Evolutionary conservation across 1,139 yeast species (phyloP), one percentile per base, ranked within the genome.

Genomic region (Zhuliangozyma blackwelliae): DNA sequence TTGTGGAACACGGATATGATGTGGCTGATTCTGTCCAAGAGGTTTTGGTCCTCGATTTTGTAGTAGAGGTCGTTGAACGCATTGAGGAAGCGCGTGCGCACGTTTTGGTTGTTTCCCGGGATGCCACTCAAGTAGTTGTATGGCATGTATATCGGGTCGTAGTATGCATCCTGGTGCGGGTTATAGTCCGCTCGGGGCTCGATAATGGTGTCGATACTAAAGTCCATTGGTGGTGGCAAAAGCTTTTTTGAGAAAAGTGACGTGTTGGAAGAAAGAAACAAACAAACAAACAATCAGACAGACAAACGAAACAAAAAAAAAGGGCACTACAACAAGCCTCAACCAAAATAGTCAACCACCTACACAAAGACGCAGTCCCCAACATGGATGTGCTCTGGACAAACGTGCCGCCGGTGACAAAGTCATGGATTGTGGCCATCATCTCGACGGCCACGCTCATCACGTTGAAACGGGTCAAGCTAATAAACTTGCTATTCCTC

Each of bases 61-160:
- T 57, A 65, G 42, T 55, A 63, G 20, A 56, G 40, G 28, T 56
- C 55, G 44, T 65, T 63, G 46, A 65, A 64, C 5, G 65, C 66
- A 27, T 48, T 38, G 30, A 64, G 45, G 41, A 65, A 62, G 11
- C 49, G 43, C 33, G 49, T 39, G 27, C 71, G 50, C 25, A 64
- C 55, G 35, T 55, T 60, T 35, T 52, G 48, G 38, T 65, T 65
- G 43, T 59, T 62, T n/a, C 65, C 56, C 6, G 70, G 68, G 5
- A 62, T 50, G 11, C 45, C 44, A 23, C 52, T 53, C 10, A 65
- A 48, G 43, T 65, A 65, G 7, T 39, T 45, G 38, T 57, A 65
- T 1, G 71, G 70, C 25, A 47, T 51, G 7, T 46, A 28, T 16
- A 63, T 43, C 7, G 45, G 34, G 35, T 40, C 40, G 13, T 29